Evolutionary conservation across 2,329 filamentous ascomycete genomes (phyloP).

Genomic region (Chaetomium globosum): DNA sequence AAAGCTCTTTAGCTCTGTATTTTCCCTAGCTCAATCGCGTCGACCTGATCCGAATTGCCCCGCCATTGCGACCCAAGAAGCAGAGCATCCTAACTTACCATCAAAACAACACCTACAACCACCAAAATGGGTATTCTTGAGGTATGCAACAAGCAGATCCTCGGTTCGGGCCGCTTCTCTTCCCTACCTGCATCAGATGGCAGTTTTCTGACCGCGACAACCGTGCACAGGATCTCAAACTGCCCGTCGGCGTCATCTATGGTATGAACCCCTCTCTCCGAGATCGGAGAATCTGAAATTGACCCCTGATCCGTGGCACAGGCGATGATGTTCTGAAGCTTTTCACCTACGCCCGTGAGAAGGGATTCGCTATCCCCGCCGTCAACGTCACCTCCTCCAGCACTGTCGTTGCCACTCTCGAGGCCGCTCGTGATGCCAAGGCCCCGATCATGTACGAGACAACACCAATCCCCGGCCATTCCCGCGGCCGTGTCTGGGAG

Average conservation of each 20-base stretch:
- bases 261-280: conserved; percentile 24
- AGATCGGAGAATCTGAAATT: conserved; percentile 25
- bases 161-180: not conserved
- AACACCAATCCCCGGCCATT: not conserved
- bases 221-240: conserved; percentile 31
- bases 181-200: not conserved
- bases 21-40: conserved; percentile 6
- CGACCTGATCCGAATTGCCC: conserved; percentile 14
- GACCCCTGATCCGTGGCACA: conserved; percentile 11
- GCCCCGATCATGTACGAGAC: conserved; percentile 59
- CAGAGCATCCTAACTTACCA: not conserved
- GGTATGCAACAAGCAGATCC: conserved; percentile 18
- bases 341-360: conserved; percentile 87
- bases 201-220: conserved; percentile 6
- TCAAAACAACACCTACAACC: not conserved
- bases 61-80: conserved; percentile 18
- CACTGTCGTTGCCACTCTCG: conserved; percentile 73
- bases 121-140: conserved; percentile 33
- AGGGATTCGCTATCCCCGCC: conserved; percentile 86
- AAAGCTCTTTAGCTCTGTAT: not conserved
- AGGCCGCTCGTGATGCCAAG: conserved; percentile 91
- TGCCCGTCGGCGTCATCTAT: conserved; percentile 34
- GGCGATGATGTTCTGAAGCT: conserved; percentile 50
- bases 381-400: conserved; percentile 95
- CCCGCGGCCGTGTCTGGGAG: not conserved